Conservation (phyloP, 805 yeast genomes). For the Ogataea methanolica region DNA sequence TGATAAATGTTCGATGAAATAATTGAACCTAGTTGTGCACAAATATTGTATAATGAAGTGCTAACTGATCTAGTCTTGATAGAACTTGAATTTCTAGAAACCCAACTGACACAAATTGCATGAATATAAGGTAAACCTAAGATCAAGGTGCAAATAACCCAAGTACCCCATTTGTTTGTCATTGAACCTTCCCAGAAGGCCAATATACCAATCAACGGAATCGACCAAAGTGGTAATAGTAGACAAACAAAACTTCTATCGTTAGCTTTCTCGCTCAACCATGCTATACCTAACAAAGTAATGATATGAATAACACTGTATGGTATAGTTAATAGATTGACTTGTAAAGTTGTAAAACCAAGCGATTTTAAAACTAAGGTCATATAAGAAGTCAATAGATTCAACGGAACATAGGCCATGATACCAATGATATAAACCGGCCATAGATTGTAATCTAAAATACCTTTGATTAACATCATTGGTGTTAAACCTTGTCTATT, state of each 20-base stretch:
- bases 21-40: conserved; percentile 54
- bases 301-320: conserved; percentile 35
- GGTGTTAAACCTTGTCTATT: conserved; percentile 49
- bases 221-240: conserved; percentile 22
- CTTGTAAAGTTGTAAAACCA: conserved; percentile 49
- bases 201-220: conserved; percentile 23
- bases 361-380: conserved; percentile 43
- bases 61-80: conserved; percentile 62
- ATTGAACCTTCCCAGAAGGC: conserved; percentile 27
- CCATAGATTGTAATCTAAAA: conserved; percentile 49
- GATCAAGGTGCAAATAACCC: conserved; percentile 18
- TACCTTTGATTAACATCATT: conserved; percentile 34
- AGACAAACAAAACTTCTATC: conserved; percentile 22
- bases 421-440: conserved; percentile 49
- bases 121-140: conserved; percentile 47
- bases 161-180: conserved; percentile 26
- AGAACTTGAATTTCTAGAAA: conserved; percentile 56
- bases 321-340: conserved; percentile 52
- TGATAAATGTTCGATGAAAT: conserved; percentile 54
- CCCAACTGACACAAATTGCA: conserved; percentile 55
- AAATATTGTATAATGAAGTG: conserved; percentile 61
- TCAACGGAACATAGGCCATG: conserved; percentile 34
- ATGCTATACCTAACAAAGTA: conserved; percentile 32
- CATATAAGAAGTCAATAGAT: conserved; percentile 38
- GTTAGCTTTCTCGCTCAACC: conserved; percentile 31